Evolutionary conservation across 331 rosid genomes (phyloP).

Genomic region (Rosa hybrid): DNA sequence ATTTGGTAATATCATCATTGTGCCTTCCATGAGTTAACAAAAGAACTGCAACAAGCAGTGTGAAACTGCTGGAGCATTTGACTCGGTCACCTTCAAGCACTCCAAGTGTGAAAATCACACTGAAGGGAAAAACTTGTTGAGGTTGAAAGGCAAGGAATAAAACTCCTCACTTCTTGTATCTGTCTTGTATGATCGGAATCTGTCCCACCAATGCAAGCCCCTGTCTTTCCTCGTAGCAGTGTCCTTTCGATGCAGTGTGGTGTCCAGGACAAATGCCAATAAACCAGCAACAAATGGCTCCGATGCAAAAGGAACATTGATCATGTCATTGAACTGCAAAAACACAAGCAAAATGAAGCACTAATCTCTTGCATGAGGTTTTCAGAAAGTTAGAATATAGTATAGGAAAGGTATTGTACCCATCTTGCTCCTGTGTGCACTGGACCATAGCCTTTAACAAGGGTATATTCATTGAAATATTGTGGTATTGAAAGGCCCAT

Average conservation of each 20-base stretch:
- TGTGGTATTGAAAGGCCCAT: constrained; percentile 68
- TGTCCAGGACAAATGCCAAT: constrained; percentile 47
- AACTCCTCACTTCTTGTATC: constrained; percentile 62
- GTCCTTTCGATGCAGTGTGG: constrained; percentile 47
- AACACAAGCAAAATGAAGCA: background rate
- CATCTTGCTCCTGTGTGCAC: constrained; percentile 66
- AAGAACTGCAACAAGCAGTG: background rate
- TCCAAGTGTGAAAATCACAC: constrained; percentile 32
- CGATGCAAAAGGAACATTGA: constrained; percentile 62
- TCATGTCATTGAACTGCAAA: constrained; percentile 63
- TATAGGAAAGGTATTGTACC: constrained; percentile 31
- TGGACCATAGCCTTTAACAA: constrained; percentile 53
- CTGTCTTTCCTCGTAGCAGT: constrained; percentile 45
- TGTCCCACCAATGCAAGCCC: constrained; percentile 66
- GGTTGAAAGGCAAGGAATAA: constrained; percentile 62
- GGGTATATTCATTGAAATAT: constrained; percentile 66
- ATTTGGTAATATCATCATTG: background rate
- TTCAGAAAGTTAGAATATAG: background rate
- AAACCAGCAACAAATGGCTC: constrained; percentile 62
- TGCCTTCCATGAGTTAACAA: constrained; percentile 6
- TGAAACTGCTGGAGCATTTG: constrained; percentile 23
- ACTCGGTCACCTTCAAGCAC: background rate
- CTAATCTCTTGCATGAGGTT: background rate
- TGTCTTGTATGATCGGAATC: constrained; percentile 49
- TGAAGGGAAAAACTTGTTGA: constrained; percentile 71